A percentile compares a stretch with the other conserved stretches of the same genome.
Evolutionary conservation across 2,329 filamentous ascomycete species (phyloP).

Genomic region (Paraphaeosphaeria minitans): DNA sequence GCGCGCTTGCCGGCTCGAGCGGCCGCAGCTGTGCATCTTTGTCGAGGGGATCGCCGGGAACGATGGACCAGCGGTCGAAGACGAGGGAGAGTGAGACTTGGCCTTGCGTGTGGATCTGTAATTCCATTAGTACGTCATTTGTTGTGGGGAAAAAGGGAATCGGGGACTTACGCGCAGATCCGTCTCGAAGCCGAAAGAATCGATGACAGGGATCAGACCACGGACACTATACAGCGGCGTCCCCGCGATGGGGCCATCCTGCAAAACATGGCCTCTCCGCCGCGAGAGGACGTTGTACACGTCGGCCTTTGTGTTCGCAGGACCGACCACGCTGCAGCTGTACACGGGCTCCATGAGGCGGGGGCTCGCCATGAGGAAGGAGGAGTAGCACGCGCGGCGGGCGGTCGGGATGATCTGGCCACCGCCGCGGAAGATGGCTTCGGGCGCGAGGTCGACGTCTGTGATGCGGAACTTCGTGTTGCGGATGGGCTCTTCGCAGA

Average conservation of each 20-base stretch:
- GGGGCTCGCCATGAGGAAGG: conserved; percentile 95
- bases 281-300: conserved; percentile 91
- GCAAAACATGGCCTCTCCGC: conserved; percentile 87
- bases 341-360: conserved; percentile 97
- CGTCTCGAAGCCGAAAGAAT: conserved; percentile 97
- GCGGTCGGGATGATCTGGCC: conserved; percentile 97
- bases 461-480: conserved; percentile 98
- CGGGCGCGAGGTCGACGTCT: conserved; percentile 81
- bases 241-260: conserved; percentile 91
- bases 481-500: conserved; percentile 98
- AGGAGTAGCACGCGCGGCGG: conserved; percentile 89
- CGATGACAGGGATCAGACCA: conserved; percentile 92
- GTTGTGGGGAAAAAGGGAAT: not conserved
- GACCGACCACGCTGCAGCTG: conserved; percentile 88
- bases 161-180: conserved; percentile 67
- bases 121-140: not conserved
- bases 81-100: conserved; percentile 88
- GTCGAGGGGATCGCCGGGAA: conserved; percentile 94
- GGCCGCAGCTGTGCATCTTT: conserved; percentile 80
- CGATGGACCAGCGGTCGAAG: conserved; percentile 95
- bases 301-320: conserved; percentile 83
- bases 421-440: conserved; percentile 93
- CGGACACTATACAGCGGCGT: conserved; percentile 92
- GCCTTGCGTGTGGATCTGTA: conserved; percentile 84
- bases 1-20: conserved; percentile 83